Evolutionary conservation across 805 yeast species (phyloP).

Genomic region (Cyberlindnera saturnus): DNA sequence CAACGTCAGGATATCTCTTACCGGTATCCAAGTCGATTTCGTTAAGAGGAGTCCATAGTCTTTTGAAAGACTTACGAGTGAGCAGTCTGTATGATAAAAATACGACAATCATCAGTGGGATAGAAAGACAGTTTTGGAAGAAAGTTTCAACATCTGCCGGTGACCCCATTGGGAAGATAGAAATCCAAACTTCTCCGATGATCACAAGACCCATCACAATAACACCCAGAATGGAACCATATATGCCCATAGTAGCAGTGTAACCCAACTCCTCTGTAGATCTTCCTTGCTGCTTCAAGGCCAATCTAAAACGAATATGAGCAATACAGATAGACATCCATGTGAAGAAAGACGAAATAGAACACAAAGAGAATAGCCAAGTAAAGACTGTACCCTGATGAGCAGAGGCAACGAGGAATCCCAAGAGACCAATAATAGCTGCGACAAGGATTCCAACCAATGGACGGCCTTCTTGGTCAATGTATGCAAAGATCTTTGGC

Average conservation of each 20-base stretch:
- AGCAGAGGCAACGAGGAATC: constrained; percentile 49
- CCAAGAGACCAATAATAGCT: constrained; percentile 48
- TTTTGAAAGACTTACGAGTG: constrained; percentile 32
- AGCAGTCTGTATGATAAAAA: constrained; percentile 23
- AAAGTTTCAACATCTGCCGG: constrained; percentile 27
- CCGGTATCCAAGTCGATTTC: constrained; percentile 61
- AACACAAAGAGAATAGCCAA: constrained; percentile 60
- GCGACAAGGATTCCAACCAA: constrained; percentile 48
- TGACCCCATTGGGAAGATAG: constrained; percentile 56
- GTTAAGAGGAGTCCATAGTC: constrained; percentile 34
- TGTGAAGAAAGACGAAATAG: constrained; percentile 54
- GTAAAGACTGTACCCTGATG: constrained; percentile 50
- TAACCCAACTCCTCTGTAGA: constrained; percentile 60
- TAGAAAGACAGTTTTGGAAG: constrained; percentile 37
- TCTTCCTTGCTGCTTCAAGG: constrained; percentile 60
- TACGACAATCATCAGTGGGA: constrained; percentile 31
- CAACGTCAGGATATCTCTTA: constrained; percentile 56
- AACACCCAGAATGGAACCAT: constrained; percentile 61
- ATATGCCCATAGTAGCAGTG: constrained; percentile 58
- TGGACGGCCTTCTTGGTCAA: constrained; percentile 67
- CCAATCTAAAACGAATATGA: constrained; percentile 59
- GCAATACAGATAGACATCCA: constrained; percentile 57
- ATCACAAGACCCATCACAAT: constrained; percentile 52
- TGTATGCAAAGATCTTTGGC: constrained; percentile 52
- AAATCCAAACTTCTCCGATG: constrained; percentile 77